Evolutionary conservation across 345 rosid species (phyloP).

Genomic region (Excoecaria cochinchinensis): DNA sequence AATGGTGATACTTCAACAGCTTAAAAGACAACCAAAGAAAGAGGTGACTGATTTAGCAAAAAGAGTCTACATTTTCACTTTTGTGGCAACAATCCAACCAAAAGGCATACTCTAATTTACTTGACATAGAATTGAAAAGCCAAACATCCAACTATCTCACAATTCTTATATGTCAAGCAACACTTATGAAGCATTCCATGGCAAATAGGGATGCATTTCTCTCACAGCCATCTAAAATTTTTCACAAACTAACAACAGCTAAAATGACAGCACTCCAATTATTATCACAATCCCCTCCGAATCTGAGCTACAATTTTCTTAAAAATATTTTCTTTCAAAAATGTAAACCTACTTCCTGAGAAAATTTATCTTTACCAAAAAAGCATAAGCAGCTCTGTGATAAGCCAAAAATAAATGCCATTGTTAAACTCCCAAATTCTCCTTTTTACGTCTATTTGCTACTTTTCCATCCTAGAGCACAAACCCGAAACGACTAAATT

Average conservation of each 20-base stretch:
- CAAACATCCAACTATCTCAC: neutral
- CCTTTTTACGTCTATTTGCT: neutral
- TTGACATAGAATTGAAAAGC: neutral
- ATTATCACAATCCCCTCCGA: neutral
- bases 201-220: neutral
- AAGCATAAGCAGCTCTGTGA: slow-evolving; percentile 5
- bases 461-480: neutral
- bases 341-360: neutral
- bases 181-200: neutral
- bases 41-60: neutral
- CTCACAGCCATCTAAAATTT: neutral
- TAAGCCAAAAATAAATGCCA: neutral
- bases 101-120: neutral
- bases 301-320: neutral
- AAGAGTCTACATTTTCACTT: neutral
- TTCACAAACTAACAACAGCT: neutral
- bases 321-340: neutral
- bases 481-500: neutral
- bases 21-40: slow-evolving; percentile 1
- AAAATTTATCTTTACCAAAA: neutral
- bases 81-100: neutral
- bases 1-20: neutral
- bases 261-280: neutral
- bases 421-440: neutral
- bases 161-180: neutral